Percentiles rank a stretch among this genome's conserved stretches.
phyloP scores from a whole-genome alignment of 2,329 filamentous ascomycete genomes.

The Hypoxylon sp. region DNA sequence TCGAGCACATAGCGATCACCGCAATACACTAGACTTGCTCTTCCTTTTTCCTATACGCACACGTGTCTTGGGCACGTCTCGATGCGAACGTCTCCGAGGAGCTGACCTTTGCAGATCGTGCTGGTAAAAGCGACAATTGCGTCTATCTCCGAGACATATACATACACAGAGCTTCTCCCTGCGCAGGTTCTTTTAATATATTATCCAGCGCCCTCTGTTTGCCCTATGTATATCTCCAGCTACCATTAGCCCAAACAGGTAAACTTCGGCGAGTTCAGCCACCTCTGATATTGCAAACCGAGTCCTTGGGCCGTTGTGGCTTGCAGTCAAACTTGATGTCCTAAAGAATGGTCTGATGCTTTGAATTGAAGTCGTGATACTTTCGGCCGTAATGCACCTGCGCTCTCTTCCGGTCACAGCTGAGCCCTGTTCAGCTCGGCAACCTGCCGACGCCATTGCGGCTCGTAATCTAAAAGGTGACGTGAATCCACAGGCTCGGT shows the following conservation, averaged over 20 bases:
- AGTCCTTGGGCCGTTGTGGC: conserved; percentile 2
- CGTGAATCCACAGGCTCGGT: neutral
- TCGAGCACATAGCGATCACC: neutral
- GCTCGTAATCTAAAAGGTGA: neutral
- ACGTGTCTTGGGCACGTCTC: conserved; percentile 10
- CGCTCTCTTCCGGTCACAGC: conserved; percentile 8
- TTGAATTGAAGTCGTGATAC: neutral
- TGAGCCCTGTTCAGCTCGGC: conserved; percentile 16
- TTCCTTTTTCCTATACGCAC: neutral
- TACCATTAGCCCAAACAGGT: neutral
- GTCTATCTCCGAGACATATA: neutral
- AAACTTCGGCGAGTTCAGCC: conserved; percentile 3
- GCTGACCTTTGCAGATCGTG: neutral
- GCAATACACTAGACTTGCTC: neutral
- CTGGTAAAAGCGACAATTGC: conserved; percentile 2
- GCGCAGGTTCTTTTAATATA: neutral
- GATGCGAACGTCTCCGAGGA: neutral
- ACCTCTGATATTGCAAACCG: neutral
- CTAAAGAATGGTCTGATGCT: conserved; percentile 6
- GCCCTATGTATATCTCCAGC: neutral
- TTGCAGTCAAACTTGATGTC: neutral
- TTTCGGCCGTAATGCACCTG: conserved; percentile 18
- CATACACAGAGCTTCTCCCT: neutral
- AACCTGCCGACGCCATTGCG: conserved; percentile 1
- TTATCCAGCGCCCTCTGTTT: neutral